These are phyloP conservation scores for Naganishia cerealis DNA, from an alignment of 1,284 basidiomycete species.

Conservation along the genomic window DNA sequence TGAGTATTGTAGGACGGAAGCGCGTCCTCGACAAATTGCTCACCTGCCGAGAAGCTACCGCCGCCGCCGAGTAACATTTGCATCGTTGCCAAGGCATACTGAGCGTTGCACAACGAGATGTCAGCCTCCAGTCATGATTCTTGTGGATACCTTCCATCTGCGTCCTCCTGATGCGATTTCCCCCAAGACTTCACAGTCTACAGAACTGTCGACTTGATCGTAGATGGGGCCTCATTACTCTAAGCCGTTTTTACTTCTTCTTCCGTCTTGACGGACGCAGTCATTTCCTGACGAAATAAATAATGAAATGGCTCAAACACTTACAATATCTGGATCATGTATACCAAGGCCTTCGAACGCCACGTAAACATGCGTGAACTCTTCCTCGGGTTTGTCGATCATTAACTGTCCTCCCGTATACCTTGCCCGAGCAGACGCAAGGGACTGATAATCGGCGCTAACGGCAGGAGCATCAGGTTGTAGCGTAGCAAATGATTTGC, in stretches of 20 bases:
- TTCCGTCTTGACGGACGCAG: not conserved
- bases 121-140: not conserved
- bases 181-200: not conserved
- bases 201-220: not conserved
- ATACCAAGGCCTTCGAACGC: conserved; percentile 91
- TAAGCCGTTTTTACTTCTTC: not conserved
- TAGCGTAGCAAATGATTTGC: conserved; percentile 53
- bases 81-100: conserved; percentile 87
- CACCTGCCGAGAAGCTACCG: conserved; percentile 89
- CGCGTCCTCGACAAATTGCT: conserved; percentile 35
- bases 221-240: not conserved
- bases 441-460: conserved; percentile 45
- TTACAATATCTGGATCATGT: conserved; percentile 80
- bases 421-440: conserved; percentile 59
- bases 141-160: not conserved
- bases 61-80: conserved; percentile 94
- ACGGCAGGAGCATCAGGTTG: conserved; percentile 24
- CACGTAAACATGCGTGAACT: conserved; percentile 91
- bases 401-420: conserved; percentile 83
- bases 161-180: not conserved
- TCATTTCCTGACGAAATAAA: not conserved
- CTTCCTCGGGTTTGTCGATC: conserved; percentile 64
- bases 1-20: not conserved
- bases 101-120: not conserved
- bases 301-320: conserved; percentile 26